phyloP scores from a whole-genome alignment of 2,329 filamentous ascomycete species.

The Trichoderma brevicompactum region DNA sequence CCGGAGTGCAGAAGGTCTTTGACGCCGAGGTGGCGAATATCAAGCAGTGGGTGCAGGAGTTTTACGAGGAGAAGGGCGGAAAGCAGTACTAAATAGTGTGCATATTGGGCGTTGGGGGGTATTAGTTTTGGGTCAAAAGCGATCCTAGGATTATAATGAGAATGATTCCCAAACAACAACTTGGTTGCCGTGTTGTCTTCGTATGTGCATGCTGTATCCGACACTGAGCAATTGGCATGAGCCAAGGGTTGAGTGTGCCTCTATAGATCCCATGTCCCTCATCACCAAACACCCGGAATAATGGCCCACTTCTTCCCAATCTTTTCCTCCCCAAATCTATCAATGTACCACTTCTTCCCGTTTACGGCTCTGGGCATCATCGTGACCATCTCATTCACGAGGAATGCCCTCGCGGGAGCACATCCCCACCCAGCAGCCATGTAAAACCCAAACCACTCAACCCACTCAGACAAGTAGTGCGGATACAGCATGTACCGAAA shows the following conservation, averaged over 20 bases:
- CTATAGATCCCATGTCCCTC: neutral
- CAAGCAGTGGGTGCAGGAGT: slow-evolving; percentile 59
- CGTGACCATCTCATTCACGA: slow-evolving; percentile 83
- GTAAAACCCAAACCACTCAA: slow-evolving; percentile 93
- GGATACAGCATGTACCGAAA: slow-evolving; percentile 86
- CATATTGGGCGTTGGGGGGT: neutral
- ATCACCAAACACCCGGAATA: slow-evolving; percentile 56
- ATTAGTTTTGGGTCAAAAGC: no score
- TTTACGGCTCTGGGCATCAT: slow-evolving; percentile 87
- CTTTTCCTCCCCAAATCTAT: slow-evolving; percentile 84
- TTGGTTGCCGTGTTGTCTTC: neutral
- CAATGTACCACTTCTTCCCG: slow-evolving; percentile 83
- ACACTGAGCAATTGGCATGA: neutral
- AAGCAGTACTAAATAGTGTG: neutral
- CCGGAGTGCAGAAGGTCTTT: slow-evolving; percentile 31
- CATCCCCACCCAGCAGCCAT: slow-evolving; percentile 71
- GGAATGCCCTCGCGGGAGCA: slow-evolving; percentile 76
- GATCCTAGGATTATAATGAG: neutral
- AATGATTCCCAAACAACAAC: neutral
- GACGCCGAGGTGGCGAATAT: slow-evolving; percentile 54
- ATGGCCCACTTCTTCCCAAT: slow-evolving; percentile 76
- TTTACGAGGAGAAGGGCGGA: slow-evolving; percentile 37
- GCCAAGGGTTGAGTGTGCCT: neutral
- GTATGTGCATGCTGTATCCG: neutral
- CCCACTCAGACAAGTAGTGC: slow-evolving; percentile 95